Base-by-base conservation (phyloP, 2,329 filamentous ascomycete species). In the Ascochyta pisi region DNA sequence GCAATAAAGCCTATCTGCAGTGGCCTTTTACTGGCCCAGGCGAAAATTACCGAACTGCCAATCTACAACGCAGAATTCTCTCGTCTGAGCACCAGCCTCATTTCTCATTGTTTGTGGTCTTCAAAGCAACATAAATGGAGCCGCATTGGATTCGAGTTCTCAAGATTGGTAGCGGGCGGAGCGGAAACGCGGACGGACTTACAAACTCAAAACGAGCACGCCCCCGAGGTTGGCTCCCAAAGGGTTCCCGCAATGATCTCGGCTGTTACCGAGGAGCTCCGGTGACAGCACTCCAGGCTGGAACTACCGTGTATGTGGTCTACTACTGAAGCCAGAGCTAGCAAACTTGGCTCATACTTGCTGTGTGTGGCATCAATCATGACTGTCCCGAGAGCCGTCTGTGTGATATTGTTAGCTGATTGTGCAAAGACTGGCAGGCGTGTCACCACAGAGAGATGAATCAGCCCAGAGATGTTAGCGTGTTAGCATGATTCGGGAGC, bases 161-260 rank as follows among this genome's bases (percentile, higher is more conserved):
- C 23, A 48, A 56, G 33, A 43, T 47, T 51, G 53, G 60, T 60
- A 61, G 62, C 66, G 70, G 69, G 58, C 66, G 69, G 70, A 63
- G 63, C 67, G 69, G 69, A 68, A 69, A 64, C 62, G 61, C 64
- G 65, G 64, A 56, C 53, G 53, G 60, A 51, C 50, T 53, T 39
- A 50, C 48, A 57, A 65, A 61, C 57, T 67, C 54, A 66, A 65
- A 65, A 55, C 42, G 51, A 63, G 70, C 71, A 74, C 69, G 69
- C 65, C 67, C 70, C 70, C 56, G 60, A 62, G 52, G 49, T 54
- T 73, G 70, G 69, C 68, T 68, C 63, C 62, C 60, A 58, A 54
- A 53, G 43, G 52, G 53, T 64, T 59, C 65, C 54, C 63, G 63
- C 64, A 61, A 58, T 65, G 58, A 61, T 54, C 38, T 69, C 68